Evolutionary conservation across 495 filamentous ascomycete species (phyloP), one percentile per base, ranked within the genome.

Genomic region (Penicillium herquei): DNA sequence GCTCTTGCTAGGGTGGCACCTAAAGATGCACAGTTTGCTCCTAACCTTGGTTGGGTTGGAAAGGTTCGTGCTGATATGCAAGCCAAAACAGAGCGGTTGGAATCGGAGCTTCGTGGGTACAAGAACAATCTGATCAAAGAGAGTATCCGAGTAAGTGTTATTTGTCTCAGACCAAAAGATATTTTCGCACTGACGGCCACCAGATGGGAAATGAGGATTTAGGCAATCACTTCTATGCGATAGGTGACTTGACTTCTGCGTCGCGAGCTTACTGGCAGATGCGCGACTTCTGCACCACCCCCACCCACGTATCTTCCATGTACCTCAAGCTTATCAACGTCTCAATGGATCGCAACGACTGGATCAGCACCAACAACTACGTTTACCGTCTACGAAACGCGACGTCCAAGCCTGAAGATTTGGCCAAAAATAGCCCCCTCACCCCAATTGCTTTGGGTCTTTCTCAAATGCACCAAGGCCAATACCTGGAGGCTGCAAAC

Each of bases 111-210:
- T 31, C 90, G 90, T 67, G 89, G 87, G 7, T 98, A 98, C 73
- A 98, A 96, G 71, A 96, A 98, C 63, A 98, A 98, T 58, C 70
- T 98, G 35, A 91, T 98, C 58, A 97, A 97, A 68, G 94, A 98
- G 71, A 97, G 92, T 72, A 96, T 98, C 57, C 76, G 95, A 64
- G 91, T 95, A 79, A 52, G 85, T 59, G 7, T 32, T n/a, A 14
- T 18, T 39, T 37, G 34, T 43, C 8, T 7, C 17, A 14, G 18
- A 13, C 17, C 37, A 6, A 32, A 34, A 48, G 4, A 13, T 14
- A 44, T 5, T 16, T n/a, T 33, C 51, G 65, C 33, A 63, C 64
- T 59, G 26, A 54, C 34, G 8, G 42, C 54, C 9, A 21, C 9
- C 6, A 91, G 86, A 89, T 91, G 87, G 87, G 82, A 31, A 86